Evolutionary conservation across 306 rosid genomes (phyloP).

Genomic region (Vigna angularis): DNA sequence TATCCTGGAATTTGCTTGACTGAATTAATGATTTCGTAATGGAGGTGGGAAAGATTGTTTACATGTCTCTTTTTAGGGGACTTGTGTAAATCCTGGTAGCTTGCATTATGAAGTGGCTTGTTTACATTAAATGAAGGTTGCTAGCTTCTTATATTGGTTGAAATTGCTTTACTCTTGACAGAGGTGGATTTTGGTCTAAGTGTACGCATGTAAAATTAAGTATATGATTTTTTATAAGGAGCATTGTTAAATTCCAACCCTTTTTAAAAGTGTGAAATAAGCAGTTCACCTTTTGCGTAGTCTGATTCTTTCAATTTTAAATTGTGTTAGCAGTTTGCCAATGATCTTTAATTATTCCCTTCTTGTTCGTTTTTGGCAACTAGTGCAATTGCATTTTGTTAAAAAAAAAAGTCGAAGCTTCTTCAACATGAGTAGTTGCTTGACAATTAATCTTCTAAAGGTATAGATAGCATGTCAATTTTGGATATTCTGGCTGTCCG

Average conservation of each 20-base stretch:
- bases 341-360: constrained; percentile 18
- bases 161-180: neutral
- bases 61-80: constrained; percentile 8
- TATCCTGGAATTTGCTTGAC: constrained; percentile 23
- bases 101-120: constrained; percentile 37
- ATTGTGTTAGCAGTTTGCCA: constrained; percentile 10
- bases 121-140: neutral
- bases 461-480: constrained; percentile 19
- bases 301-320: constrained; percentile 15
- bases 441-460: constrained; percentile 19
- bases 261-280: constrained; percentile 1
- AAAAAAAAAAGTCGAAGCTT: neutral
- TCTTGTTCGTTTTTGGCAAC: neutral
- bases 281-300: constrained; percentile 5
- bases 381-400: constrained; percentile 8
- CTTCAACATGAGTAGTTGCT: constrained; percentile 15
- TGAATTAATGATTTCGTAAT: constrained; percentile 22
- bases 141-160: neutral
- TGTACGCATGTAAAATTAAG: neutral
- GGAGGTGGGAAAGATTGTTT: constrained; percentile 4
- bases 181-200: constrained; percentile 32
- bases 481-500: constrained; percentile 3
- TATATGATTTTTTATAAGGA: neutral
- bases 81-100: constrained; percentile 22
- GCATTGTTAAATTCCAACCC: constrained; percentile 26